Evolutionary conservation across 768 basidiomycete species (phyloP).

Genomic region (Lactarius akahatsu): DNA sequence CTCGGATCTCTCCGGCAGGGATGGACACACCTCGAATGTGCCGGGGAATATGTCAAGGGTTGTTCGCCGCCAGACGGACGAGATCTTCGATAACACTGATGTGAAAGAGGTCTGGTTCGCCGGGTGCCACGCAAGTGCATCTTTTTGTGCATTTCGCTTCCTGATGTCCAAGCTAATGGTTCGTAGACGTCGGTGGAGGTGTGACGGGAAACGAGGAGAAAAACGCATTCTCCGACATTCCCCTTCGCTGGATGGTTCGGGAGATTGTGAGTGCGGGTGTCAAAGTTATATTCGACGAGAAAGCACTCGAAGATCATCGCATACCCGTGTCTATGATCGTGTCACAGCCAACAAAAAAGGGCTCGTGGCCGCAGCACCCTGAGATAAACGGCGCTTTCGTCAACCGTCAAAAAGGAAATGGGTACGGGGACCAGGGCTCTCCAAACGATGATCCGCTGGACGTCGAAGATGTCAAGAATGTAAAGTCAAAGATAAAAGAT

Average conservation of each 20-base stretch:
- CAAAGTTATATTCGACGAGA: conserved; percentile 3
- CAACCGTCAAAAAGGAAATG: not conserved
- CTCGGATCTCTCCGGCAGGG: not conserved
- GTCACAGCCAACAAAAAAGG: not conserved
- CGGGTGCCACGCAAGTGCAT: conserved; percentile 13
- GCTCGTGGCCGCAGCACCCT: not conserved
- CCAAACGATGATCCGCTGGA: not conserved
- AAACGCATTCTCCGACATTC: conserved; percentile 17
- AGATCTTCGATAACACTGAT: conserved; percentile 8
- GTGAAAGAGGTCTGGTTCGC: conserved; percentile 24
- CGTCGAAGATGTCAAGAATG: not conserved
- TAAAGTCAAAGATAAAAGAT: not conserved
- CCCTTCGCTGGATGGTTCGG: conserved; percentile 26
- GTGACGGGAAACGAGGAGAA: not conserved
- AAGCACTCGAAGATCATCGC: not conserved
- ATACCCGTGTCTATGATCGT: not conserved
- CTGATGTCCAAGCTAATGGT: not conserved
- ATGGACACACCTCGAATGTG: not conserved
- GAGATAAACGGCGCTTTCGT: not conserved
- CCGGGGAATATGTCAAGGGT: not conserved
- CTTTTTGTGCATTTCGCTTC: not conserved
- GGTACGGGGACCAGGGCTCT: not conserved
- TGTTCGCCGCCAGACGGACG: not conserved
- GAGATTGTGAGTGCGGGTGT: conserved; percentile 14
- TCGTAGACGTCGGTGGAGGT: conserved; percentile 26